Evolutionary conservation across 139 green algal genomes (phyloP).

Genomic region (Haematococcus sp.): DNA sequence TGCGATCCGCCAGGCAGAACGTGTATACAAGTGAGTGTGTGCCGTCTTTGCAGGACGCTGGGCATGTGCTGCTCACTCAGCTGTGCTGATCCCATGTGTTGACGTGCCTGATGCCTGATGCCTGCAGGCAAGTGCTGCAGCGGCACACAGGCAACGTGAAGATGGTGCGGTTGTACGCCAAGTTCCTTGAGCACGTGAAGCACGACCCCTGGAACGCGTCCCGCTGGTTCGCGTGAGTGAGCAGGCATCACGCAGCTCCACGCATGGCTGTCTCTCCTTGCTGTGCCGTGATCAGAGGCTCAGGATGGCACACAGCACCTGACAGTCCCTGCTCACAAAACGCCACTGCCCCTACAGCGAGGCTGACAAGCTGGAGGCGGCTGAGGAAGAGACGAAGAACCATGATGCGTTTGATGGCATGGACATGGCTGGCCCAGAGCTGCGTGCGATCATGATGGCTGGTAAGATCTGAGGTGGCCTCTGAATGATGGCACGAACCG

Average conservation of each 20-base stretch:
- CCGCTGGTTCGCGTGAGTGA: conserved; percentile 27
- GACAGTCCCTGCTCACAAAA: too few species aligned
- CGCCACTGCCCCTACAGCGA: conserved; percentile 16
- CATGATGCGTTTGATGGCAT: not conserved
- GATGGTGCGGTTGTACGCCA: conserved; percentile 38
- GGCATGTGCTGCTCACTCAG: too few species aligned
- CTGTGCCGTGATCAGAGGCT: too few species aligned
- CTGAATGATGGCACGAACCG: too few species aligned
- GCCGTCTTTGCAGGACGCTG: too few species aligned
- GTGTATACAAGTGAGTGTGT: conserved; percentile 4
- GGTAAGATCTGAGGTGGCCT: too few species aligned
- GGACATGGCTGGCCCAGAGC: not conserved
- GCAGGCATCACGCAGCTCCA: too few species aligned
- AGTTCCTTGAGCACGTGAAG: conserved; percentile 40
- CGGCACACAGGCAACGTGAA: conserved; percentile 27
- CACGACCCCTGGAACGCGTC: conserved; percentile 35
- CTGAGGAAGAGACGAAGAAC: conserved; percentile 10
- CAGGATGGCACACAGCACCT: too few species aligned
- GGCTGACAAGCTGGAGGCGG: conserved; percentile 35
- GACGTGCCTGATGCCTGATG: not conserved
- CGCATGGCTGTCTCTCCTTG: too few species aligned
- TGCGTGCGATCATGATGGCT: too few species aligned
- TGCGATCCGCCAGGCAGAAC: not conserved
- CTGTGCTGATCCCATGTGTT: too few species aligned
- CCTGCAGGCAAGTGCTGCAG: conserved; percentile 32